Evolutionary conservation across 768 basidiomycete genomes (phyloP).

Genomic region (Panus rudis): DNA sequence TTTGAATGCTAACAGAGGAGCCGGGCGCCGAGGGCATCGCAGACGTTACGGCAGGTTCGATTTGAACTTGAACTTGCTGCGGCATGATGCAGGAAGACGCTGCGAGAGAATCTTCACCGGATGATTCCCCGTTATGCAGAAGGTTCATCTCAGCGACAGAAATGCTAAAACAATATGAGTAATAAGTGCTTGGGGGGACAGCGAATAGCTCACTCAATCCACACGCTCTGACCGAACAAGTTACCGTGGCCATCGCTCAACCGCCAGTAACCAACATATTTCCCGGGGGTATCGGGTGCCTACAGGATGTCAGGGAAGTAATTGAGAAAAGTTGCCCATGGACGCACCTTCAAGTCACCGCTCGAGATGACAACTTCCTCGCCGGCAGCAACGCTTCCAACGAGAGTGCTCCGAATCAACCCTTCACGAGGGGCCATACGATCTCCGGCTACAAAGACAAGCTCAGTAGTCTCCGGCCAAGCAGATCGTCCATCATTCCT

Average conservation of each 20-base stretch:
- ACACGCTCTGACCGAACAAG: slow-evolving; percentile 67
- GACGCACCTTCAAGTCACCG: slow-evolving; percentile 62
- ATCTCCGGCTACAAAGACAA: slow-evolving; percentile 69
- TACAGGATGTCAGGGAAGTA: slow-evolving; percentile 15
- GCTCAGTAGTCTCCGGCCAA: slow-evolving; percentile 65
- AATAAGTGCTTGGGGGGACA: not conserved
- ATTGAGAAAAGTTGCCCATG: not conserved
- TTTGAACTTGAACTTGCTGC: slow-evolving; percentile 10
- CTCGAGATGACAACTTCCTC: slow-evolving; percentile 60
- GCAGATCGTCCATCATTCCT: slow-evolving; percentile 52
- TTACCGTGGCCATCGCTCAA: slow-evolving; percentile 50
- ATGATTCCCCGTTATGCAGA: slow-evolving; percentile 17
- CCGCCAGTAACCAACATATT: slow-evolving; percentile 74
- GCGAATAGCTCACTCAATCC: slow-evolving; percentile 62
- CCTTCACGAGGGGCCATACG: slow-evolving; percentile 36
- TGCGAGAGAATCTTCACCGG: slow-evolving; percentile 46
- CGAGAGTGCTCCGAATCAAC: slow-evolving; percentile 28
- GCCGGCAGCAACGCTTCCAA: slow-evolving; percentile 55
- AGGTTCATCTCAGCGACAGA: slow-evolving; percentile 46
- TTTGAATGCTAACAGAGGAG: slow-evolving; percentile 15
- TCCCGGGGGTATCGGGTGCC: slow-evolving; percentile 70
- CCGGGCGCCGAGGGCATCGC: slow-evolving; percentile 11
- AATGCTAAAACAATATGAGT: slow-evolving; percentile 36
- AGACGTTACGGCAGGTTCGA: slow-evolving; percentile 13
- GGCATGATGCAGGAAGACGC: slow-evolving; percentile 74